Base-by-base conservation (phyloP, 257 asterid genomes). In the Leptodermis oblonga region DNA sequence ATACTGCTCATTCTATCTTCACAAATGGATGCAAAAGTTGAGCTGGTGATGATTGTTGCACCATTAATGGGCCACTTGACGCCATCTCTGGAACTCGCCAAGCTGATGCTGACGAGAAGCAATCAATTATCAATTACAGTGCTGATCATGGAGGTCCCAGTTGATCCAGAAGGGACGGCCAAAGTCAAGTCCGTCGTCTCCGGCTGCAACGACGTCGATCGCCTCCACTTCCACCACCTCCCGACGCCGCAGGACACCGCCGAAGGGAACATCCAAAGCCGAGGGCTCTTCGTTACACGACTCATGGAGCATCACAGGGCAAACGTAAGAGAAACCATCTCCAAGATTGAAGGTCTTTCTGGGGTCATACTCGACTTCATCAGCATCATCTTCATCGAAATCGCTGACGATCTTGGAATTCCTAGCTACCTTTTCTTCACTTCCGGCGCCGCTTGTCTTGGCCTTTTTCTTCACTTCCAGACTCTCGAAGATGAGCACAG, bases 361-460 rank as follows among this genome's bases (percentile, higher is more conserved):
- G 71, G 62, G 37, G 12, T 67, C 62, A 51, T 67, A 0, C 23
- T 67, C 22, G 71, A 67, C 20, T 26, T 53, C 8, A 6, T 7
- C 0, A 48, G 5, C 23, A 67, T 61, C 62, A n/a, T 36, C 2
- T 51, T 67, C 62, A 67, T 67, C 4, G 71, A 67, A 7, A n/a
- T 67, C 10, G 71, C 71, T 52, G 71, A 68, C 8, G 72, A 68
- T 31, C 20, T 53, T 36, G 53, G 72, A 10, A 28, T 68, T 68
- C 72, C 72, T 5, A 53, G 36, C 39, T 53, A 68, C 64, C 0
- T 68, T 25, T 68, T 34, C 30, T 68, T 53, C 52, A 68, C 72
- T 55, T 68, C 39, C 6, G 64, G 72, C 7, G 64, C 72, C 15
- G 51, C 52, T 36, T 68, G 52, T 68, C 72, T 68, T 54, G 72